phyloP scores from a whole-genome alignment of 164 flowering plant genomes.

The Annona squamosa region DNA sequence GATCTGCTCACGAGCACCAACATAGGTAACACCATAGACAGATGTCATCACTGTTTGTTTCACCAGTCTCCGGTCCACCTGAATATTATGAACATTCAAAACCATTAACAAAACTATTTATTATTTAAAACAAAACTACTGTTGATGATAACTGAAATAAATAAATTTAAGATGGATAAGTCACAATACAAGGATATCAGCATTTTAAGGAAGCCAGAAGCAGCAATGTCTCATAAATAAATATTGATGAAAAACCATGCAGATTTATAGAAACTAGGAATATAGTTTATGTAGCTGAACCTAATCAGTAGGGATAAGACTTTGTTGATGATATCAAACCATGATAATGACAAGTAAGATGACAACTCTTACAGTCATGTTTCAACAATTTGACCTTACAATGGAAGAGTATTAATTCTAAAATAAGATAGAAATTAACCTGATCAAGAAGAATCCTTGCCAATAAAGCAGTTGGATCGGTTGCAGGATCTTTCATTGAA shows the following conservation, averaged over 20 bases:
- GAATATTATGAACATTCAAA: constrained; percentile 26
- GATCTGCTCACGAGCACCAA: constrained; percentile 98
- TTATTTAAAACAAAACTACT: too few relatives aligned
- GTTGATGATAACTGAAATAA: too few relatives aligned
- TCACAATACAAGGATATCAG: too few relatives aligned
- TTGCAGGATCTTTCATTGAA: constrained; percentile 57
- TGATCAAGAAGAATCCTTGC: constrained; percentile 68
- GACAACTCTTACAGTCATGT: not conserved
- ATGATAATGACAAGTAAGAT: too few relatives aligned
- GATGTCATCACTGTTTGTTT: constrained; percentile 99
- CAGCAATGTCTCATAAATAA: too few relatives aligned
- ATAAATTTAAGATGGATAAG: too few relatives aligned
- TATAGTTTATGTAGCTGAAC: too few relatives aligned
- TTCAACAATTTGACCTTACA: not conserved
- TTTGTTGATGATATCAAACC: too few relatives aligned
- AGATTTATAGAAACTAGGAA: too few relatives aligned
- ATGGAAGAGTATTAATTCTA: not conserved
- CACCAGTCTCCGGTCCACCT: constrained; percentile 93
- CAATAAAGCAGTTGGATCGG: constrained; percentile 51
- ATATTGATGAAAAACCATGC: too few relatives aligned
- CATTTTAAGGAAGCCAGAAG: too few relatives aligned
- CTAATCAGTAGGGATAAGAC: too few relatives aligned
- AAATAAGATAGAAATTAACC: constrained; percentile 30
- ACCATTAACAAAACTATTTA: constrained; percentile 13
- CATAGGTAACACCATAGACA: constrained; percentile 92